Percentiles rank a stretch among this genome's conserved stretches.
phyloP scores from a whole-genome alignment of 78 protist species.

The Dictyostelium brefeldianum region DNA sequence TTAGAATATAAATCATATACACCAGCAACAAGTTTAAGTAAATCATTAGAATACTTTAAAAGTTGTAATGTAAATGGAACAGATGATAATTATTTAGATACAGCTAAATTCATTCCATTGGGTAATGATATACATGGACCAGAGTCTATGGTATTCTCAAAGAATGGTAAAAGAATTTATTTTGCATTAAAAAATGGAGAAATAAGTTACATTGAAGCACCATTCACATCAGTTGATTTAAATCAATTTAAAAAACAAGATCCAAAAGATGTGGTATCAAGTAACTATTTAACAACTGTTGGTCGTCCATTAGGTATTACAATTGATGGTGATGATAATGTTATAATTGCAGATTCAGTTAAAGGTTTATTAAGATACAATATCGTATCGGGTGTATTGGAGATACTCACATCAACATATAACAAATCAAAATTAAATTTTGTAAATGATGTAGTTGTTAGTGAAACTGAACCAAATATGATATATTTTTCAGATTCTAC shows the following conservation, averaged over 20 bases:
- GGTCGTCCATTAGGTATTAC: constrained; percentile 65
- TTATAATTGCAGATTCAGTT: constrained; percentile 53
- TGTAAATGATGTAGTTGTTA: constrained; percentile 43
- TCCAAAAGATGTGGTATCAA: neutral
- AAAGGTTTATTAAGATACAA: constrained; percentile 49
- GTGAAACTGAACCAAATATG: constrained; percentile 11
- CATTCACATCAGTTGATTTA: neutral
- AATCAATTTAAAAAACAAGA: neutral
- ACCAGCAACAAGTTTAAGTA: neutral
- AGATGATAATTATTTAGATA: neutral
- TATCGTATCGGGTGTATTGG: neutral
- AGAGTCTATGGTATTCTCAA: constrained; percentile 16
- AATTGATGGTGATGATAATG: constrained; percentile 53
- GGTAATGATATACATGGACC: constrained; percentile 22
- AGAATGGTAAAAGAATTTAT: neutral
- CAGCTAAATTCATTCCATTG: neutral
- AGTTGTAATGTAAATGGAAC: too few relatives aligned
- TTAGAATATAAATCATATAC: neutral
- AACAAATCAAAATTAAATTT: constrained; percentile 19
- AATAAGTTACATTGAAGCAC: constrained; percentile 21
- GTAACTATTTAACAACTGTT: neutral
- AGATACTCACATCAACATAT: neutral
- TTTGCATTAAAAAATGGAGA: constrained; percentile 33
- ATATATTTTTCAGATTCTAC: constrained; percentile 43
- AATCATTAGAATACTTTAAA: neutral